Evolutionary conservation across 192 early-diverging fungal species (phyloP).

Genomic region (Coemansia sp.): DNA sequence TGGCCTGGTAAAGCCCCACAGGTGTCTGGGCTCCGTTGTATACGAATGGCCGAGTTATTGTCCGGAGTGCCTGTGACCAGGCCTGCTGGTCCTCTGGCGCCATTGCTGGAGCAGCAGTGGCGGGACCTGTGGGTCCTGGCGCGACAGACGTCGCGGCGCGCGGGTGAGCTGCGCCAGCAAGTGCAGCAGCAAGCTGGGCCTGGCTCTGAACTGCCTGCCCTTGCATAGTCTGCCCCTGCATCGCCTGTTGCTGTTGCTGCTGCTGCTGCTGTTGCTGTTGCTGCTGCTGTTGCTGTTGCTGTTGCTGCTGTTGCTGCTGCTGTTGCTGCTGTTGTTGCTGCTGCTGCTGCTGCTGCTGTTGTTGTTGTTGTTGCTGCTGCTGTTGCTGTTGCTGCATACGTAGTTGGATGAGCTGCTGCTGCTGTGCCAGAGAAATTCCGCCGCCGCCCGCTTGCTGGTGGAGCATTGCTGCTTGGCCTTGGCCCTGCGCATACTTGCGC

Average conservation of each 20-base stretch:
- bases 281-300: constrained; percentile 15
- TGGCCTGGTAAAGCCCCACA: constrained; percentile 8
- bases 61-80: constrained; percentile 13
- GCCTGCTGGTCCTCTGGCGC: constrained; percentile 10
- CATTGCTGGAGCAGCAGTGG: not conserved
- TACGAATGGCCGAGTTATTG: constrained; percentile 9
- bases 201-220: constrained; percentile 10
- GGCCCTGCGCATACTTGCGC: constrained; percentile 4
- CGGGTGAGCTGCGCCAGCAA: constrained; percentile 13
- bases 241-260: constrained; percentile 6
- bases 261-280: constrained; percentile 7
- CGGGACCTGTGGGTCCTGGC: not conserved
- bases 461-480: constrained; percentile 1
- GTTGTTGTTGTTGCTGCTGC: constrained; percentile 3
- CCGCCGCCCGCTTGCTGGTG: constrained; percentile 19
- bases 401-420: constrained; percentile 13
- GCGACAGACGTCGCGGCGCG: not conserved
- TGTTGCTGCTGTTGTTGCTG: constrained; percentile 15
- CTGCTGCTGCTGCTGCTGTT: constrained; percentile 4
- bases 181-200: constrained; percentile 12
- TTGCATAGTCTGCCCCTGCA: constrained; percentile 13
- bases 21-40: constrained; percentile 4
- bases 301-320: constrained; percentile 7
- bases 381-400: constrained; percentile 16
- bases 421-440: constrained; percentile 7